Evolutionary conservation across 345 rosid genomes (phyloP), one percentile per base, ranked within the genome.

Genomic region (Ceriops decandra): DNA sequence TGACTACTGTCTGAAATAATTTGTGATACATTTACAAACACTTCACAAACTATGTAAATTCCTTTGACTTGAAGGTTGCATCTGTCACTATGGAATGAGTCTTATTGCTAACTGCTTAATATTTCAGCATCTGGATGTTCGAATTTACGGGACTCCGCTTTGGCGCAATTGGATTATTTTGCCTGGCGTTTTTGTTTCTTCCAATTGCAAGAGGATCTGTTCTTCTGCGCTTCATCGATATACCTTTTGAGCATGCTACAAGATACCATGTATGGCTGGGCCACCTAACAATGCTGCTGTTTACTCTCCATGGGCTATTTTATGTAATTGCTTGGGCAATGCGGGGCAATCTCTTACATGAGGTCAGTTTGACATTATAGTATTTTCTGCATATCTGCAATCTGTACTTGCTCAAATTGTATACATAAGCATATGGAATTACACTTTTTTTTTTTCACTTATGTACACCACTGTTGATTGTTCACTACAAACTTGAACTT

Each of bases 191-290:
- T 71, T 68, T 93, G 76, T 93, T 93, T 74, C 90, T 91, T 57
- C 98, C 96, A 16, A 61, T 93, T 67, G 76, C 96, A 7, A 86
- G 97, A 80, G 97, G 98, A 58, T 93, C 98, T 1, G 65, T 88
- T 74, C 89, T 93, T 64, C 96, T 93, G 26, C 95, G 91, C 36
- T 75, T 91, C 30, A 61, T 87, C 32, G 90, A 91, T 68, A 85
- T 93, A 81, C 97, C 97, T 11, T 89, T 93, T 56, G 97, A 91
- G 79, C 97, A 91, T 75, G 98, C 97, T 17, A 86, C 92, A 22
- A 79, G 78, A 79, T 93, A 93, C 72, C 98, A 93, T 75, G 89
- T 90, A 31, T 93, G 98, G 98, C 79, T 93, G 76, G 98, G 97
- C 52, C 90, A 91, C 85, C 81, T 88, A 33, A 88, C 97, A 47